Evolutionary conservation across 2,329 filamentous ascomycete genomes (phyloP).

Genomic region (Elsinoe perseae): DNA sequence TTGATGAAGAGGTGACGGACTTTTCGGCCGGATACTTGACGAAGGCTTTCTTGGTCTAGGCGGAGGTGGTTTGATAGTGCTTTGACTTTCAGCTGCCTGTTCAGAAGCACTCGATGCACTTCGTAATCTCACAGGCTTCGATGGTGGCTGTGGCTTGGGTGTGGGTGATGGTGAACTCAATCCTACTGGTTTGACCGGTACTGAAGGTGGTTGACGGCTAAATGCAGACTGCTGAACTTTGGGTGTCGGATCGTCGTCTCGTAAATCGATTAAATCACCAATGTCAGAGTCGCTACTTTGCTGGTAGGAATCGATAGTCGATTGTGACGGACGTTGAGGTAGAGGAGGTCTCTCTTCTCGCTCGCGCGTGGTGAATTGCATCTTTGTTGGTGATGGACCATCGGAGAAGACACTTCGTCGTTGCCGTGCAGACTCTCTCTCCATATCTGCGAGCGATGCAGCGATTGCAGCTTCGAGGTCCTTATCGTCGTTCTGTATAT

Average conservation of each 20-base stretch:
- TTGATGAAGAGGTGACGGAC: conserved; percentile 29
- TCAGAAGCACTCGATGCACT: conserved; percentile 30
- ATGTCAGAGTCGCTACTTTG: conserved; percentile 17
- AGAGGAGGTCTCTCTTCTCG: conserved; percentile 27
- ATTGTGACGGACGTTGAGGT: conserved; percentile 29
- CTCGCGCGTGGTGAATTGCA: conserved; percentile 19
- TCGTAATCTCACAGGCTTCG: conserved; percentile 33
- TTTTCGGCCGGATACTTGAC: conserved; percentile 25
- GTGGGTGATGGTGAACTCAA: conserved; percentile 14
- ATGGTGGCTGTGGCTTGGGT: conserved; percentile 27
- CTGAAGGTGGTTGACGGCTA: conserved; percentile 1
- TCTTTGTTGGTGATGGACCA: conserved; percentile 1
- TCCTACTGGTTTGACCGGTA: conserved; percentile 6
- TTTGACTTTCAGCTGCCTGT: conserved; percentile 18
- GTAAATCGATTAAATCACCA: conserved; percentile 42
- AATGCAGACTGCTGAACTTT: not conserved
- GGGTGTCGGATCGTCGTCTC: conserved; percentile 34
- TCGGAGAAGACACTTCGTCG: conserved; percentile 11
- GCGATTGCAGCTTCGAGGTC: conserved; percentile 42
- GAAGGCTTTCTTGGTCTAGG: conserved; percentile 33
- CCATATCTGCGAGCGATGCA: conserved; percentile 40
- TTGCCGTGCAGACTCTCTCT: conserved; percentile 26
- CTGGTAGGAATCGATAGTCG: conserved; percentile 10
- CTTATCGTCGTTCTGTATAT: conserved; percentile 39
- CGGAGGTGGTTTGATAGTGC: conserved; percentile 25